phyloP scores from a whole-genome alignment of 768 basidiomycete species.

The Rhizopogon vulgaris region DNA sequence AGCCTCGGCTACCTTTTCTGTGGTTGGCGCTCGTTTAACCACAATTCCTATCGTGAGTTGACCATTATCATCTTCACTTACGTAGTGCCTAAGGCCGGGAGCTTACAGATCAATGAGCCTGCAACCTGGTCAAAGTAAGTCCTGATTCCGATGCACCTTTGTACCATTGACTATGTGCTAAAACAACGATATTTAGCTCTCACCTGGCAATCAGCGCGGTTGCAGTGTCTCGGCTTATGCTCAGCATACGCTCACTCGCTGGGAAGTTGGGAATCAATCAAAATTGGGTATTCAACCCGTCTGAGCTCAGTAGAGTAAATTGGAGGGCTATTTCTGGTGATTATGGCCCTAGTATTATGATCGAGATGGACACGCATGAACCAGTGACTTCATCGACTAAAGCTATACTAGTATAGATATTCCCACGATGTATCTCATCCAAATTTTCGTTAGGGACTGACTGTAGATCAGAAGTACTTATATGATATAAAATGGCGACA shows the following conservation, averaged over 20 bases:
- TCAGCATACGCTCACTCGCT: conserved; percentile 9
- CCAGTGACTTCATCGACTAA: background rate
- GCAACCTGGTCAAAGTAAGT: conserved; percentile 6
- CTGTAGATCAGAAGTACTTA: background rate
- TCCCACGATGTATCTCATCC: background rate
- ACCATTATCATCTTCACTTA: background rate
- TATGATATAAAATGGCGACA: no score
- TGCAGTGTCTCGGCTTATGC: conserved; percentile 10
- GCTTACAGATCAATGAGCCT: conserved; percentile 1
- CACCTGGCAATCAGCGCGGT: conserved; percentile 5
- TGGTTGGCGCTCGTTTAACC: conserved; percentile 1
- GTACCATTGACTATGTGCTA: no score
- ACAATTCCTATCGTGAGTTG: background rate
- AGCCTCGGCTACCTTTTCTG: conserved; percentile 3
- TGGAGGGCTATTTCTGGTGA: conserved; percentile 1
- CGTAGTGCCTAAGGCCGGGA: background rate
- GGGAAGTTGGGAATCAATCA: conserved; percentile 4
- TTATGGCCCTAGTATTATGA: conserved; percentile 1
- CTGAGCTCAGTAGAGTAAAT: conserved; percentile 8
- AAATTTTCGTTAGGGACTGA: background rate
- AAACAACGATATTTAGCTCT: background rate
- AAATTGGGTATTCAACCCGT: conserved; percentile 8
- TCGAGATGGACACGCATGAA: conserved; percentile 9
- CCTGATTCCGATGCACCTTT: background rate
- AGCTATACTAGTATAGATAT: background rate